A percentile compares a stretch with the other conserved stretches of the same genome.
Evolutionary conservation across 805 yeast genomes (phyloP).

Genomic region (Henningerozyma blattae): DNA sequence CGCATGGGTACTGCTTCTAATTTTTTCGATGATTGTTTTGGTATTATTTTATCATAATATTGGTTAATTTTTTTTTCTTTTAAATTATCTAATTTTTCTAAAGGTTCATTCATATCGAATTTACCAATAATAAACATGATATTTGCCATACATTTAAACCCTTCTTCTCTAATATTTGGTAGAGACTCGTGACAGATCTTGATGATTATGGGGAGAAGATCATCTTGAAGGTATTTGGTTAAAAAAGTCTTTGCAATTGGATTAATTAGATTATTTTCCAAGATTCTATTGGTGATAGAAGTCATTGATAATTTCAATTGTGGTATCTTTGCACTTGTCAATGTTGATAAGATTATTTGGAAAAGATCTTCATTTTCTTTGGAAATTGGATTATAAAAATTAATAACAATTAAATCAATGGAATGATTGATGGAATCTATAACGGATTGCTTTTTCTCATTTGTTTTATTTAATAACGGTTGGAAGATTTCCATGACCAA

Average conservation of each 20-base stretch:
- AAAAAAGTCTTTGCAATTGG: conserved; percentile 6
- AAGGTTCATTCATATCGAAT: conserved; percentile 34
- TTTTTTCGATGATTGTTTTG: conserved; percentile 24
- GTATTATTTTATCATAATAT: conserved; percentile 29
- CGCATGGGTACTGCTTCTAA: conserved; percentile 32
- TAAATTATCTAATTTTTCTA: conserved; percentile 67
- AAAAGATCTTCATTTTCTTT: conserved; percentile 30
- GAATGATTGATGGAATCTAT: conserved; percentile 58
- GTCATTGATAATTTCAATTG: conserved; percentile 66
- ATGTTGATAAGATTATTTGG: conserved; percentile 44
- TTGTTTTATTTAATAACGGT: conserved; percentile 68
- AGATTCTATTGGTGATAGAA: conserved; percentile 49
- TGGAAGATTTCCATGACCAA: conserved; percentile 34
- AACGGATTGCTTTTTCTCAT: conserved; percentile 76
- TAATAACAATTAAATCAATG: conserved; percentile 46
- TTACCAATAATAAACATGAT: conserved; percentile 76
- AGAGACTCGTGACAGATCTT: conserved; percentile 73
- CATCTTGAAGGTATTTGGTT: conserved; percentile 5
- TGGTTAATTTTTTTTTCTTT: conserved; percentile 59
- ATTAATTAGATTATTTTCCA: conserved; percentile 26
- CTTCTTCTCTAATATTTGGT: conserved; percentile 69
- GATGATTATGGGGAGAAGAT: conserved; percentile 26
- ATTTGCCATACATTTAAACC: conserved; percentile 70
- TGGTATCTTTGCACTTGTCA: conserved; percentile 65
- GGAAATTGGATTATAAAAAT: conserved; percentile 31